Evolutionary conservation across 108 stramenopile genomes (phyloP).

Genomic region (Stephanodiscus triporus): DNA sequence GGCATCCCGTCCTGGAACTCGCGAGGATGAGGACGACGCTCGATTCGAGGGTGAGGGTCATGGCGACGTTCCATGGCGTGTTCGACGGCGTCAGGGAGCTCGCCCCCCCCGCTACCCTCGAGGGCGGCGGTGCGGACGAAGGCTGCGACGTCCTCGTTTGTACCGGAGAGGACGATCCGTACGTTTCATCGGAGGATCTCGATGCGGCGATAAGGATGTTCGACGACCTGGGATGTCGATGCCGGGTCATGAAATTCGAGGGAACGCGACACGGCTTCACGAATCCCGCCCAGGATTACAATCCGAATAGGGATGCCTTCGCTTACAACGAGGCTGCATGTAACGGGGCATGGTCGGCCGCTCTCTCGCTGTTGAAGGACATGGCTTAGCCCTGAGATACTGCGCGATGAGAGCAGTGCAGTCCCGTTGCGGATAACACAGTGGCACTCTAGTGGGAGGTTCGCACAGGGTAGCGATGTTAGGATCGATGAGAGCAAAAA

Average conservation of each 20-base stretch:
- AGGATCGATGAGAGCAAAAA: too few species aligned
- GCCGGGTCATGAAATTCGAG: constrained; percentile 38
- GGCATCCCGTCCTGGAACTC: constrained; percentile 65
- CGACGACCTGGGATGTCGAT: constrained; percentile 21
- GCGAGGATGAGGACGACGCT: constrained; percentile 35
- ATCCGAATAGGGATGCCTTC: constrained; percentile 60
- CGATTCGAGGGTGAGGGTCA: constrained; percentile 23
- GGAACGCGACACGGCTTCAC: constrained; percentile 77
- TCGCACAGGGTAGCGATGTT: too few species aligned
- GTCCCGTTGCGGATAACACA: too few species aligned
- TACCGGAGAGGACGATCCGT: constrained; percentile 71
- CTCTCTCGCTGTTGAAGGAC: constrained; percentile 10
- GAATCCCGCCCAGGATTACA: constrained; percentile 79
- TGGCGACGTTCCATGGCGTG: constrained; percentile 78
- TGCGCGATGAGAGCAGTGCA: too few species aligned
- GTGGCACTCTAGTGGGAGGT: too few species aligned
- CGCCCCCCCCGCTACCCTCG: background rate
- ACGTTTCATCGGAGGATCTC: constrained; percentile 51
- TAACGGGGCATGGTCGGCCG: constrained; percentile 19
- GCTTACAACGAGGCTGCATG: constrained; percentile 51
- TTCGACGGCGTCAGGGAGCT: constrained; percentile 52
- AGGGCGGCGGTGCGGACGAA: background rate
- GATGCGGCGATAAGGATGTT: constrained; percentile 44
- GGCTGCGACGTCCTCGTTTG: constrained; percentile 53
- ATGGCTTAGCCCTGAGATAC: background rate